A percentile compares a stretch with the other conserved stretches of the same genome.
These are phyloP conservation scores for Cryptococcus sp. DNA, from an alignment of 1,284 basidiomycete species.

Conservation along the genomic window DNA sequence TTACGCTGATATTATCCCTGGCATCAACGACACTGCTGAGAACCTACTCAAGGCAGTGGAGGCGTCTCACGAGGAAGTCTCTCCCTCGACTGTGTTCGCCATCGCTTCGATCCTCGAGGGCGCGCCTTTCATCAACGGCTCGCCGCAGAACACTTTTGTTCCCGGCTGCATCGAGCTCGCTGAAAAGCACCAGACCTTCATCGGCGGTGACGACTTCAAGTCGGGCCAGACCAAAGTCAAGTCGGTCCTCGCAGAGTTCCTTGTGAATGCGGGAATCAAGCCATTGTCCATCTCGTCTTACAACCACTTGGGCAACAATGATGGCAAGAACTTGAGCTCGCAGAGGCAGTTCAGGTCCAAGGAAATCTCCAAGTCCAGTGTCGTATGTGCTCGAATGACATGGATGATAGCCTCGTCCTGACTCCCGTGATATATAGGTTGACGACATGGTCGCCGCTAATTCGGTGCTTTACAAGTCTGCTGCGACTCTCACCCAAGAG, in stretches of 20 bases:
- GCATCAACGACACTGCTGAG: slow-evolving; percentile 93
- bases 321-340: slow-evolving; percentile 90
- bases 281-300: slow-evolving; percentile 94
- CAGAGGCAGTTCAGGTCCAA: slow-evolving; percentile 95
- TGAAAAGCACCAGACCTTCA: slow-evolving; percentile 85
- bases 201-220: slow-evolving; percentile 98
- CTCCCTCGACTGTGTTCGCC: slow-evolving; percentile 93
- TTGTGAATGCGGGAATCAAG: slow-evolving; percentile 99
- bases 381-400: slow-evolving; percentile 55
- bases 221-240: slow-evolving; percentile 92
- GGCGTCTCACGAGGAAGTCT: slow-evolving; percentile 83
- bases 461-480: slow-evolving; percentile 77
- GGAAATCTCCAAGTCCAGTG: slow-evolving; percentile 95
- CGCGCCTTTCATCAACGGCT: slow-evolving; percentile 94
- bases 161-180: slow-evolving; percentile 93
- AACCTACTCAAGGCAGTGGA: slow-evolving; percentile 83
- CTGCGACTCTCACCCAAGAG: slow-evolving; percentile 44
- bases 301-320: slow-evolving; percentile 99
- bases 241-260: slow-evolving; percentile 94
- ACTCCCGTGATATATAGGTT: slow-evolving; percentile 46
- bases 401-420: background rate
- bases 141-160: slow-evolving; percentile 99
- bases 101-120: slow-evolving; percentile 95
- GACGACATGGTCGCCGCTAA: slow-evolving; percentile 97
- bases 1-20: slow-evolving; percentile 90